Base-by-base conservation (phyloP, 257 asterid species). In the Salvia miltiorrhiza region DNA sequence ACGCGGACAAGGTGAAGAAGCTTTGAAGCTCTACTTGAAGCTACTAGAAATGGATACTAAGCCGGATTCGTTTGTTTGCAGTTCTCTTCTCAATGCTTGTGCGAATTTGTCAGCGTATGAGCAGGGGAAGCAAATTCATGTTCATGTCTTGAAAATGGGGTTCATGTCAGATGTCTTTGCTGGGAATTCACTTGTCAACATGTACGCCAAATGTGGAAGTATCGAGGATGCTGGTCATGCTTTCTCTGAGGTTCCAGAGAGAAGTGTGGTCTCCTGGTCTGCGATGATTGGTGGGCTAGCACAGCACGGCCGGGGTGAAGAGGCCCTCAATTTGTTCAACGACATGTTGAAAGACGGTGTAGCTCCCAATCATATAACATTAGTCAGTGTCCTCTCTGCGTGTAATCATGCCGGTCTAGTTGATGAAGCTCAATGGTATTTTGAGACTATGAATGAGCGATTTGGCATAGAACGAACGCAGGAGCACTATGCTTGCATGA, bases 401-500 rank as follows among this genome's bases (percentile, higher is more conserved):
- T 90, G 97, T 65, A 88, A 86, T 73, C 96, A 90, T 55, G 85
- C 90, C 35, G 97, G 97, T 72, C 73, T 90, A 26, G 85, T 90
- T 40, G 56, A 79, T 8, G 96, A 88, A 69, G 97, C 94, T 45
- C 81, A 78, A 61, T 28, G 63, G 64, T 83, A 83, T 54, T 90
- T 90, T 28, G 80, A 80, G 58, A 74, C 77, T 13, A 88, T 90
- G 96, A 73, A 71, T 71, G 79, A 75, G 66, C 55, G 54, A 39
- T 86, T 82, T 55, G 86, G 88, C 16, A 77, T 88, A 44, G 84
- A 88, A 70, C 88, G 86, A 12, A 83, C 84, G 3, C 86, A 76
- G 71, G 97, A 90, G 80, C 97, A 88, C 73, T 90, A 84, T 56
- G 91, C 97, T 49, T 90, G 97, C 86, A 84, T 88, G 96, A 82